Evolutionary conservation across 306 rosid genomes (phyloP), one percentile per base, ranked within the genome.

Genomic region (Cucurbita pepo): DNA sequence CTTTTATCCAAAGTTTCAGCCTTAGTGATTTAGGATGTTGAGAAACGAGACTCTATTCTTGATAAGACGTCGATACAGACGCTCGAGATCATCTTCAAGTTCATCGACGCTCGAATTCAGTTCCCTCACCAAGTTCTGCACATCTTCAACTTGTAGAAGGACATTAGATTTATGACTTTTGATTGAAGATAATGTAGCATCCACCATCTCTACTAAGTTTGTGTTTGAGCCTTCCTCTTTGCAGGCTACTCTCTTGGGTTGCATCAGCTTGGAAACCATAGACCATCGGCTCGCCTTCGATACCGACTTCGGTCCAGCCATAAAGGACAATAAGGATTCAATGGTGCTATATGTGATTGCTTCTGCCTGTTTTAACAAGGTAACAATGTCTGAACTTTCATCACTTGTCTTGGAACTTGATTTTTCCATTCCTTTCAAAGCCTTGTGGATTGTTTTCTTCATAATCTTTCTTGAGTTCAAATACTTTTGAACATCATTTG

Each of bases 21-120:
- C 45, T 45, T 14, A 76, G 71, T 82, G 38, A 44, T 79, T 79
- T 41, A 82, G 50, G 63, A 76, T 53, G 69, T 76, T 82, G 44
- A 82, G 86, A 44, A 82, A 74, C 3, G 79, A 79, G 4, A 76
- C 69, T 69, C 83, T 72, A 75, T 55, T 56, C 45, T 56, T 73
- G 72, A 82, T 79, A 10, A 82, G 60, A 59, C 25, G 77, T 41
- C 75, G 56, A 40, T 67, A 79, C 3, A 82, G 70, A 38, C 53
- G 34, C 21, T 76, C 77, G 0, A 82, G 30, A 66, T 74, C 74
- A 34, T 64, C 69, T 63, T 78, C 79, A 7, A 78, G 59, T 3
- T 63, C 78, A 21, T 58, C 57, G 36, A 75, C 63, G 40, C 71
- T 54, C 4, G 69, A 34, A 59, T 72, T 78, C 11, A 75, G 44